phyloP scores from a whole-genome alignment of 208 protist genomes.

The Acanthamoeba quina region DNA sequence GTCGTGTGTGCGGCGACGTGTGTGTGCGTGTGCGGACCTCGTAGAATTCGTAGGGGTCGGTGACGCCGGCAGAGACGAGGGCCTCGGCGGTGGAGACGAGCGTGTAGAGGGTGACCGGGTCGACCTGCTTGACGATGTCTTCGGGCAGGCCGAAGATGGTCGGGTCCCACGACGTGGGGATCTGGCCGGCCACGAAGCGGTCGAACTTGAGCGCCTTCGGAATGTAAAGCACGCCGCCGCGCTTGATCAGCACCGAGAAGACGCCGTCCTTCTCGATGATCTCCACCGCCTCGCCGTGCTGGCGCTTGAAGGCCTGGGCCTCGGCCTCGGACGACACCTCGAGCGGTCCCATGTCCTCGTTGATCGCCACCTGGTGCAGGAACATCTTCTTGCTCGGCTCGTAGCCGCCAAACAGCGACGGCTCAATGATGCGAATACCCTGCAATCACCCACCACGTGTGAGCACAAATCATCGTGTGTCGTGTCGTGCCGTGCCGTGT shows the following conservation, averaged over 20 bases:
- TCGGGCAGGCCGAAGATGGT: conserved; percentile 78
- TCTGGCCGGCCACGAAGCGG: conserved; percentile 88
- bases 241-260: conserved; percentile 85
- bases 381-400: conserved; percentile 88
- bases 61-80: conserved; percentile 85
- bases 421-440: conserved; percentile 90
- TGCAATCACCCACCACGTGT: neutral
- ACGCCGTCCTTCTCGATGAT: conserved; percentile 77
- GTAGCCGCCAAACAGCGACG: conserved; percentile 89
- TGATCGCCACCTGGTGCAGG: conserved; percentile 88
- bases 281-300: conserved; percentile 87
- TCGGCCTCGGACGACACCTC: conserved; percentile 87
- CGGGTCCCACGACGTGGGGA: conserved; percentile 84
- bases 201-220: conserved; percentile 89
- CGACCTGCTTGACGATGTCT: conserved; percentile 87
- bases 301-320: conserved; percentile 83
- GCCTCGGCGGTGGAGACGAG: conserved; percentile 89
- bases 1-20: too few relatives aligned
- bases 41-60: conserved; percentile 92
- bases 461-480: neutral
- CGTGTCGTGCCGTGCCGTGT: neutral
- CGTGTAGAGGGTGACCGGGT: conserved; percentile 89
- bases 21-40: conserved; percentile 15
- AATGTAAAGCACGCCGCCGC: conserved; percentile 88
- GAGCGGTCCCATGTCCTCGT: conserved; percentile 86